A percentile compares a stretch with the other conserved stretches of the same genome.
Conservation (phyloP, 176 grass and related monocot genomes). For the Triticum monococcum region DNA sequence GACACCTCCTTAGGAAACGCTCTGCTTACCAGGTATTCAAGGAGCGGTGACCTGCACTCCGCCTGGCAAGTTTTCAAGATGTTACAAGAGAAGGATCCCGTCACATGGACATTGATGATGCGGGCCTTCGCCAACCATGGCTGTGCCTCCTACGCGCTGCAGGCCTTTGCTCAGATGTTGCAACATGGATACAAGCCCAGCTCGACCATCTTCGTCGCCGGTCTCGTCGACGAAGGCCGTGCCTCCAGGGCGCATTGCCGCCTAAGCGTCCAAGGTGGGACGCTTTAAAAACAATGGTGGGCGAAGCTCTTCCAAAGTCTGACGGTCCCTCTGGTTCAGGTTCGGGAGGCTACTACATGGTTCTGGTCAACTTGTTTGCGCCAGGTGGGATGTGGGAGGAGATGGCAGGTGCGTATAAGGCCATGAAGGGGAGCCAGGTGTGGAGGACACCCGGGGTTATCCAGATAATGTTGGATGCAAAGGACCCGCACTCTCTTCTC, state of each 20-base stretch:
- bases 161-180: constrained; percentile 50
- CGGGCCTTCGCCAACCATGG: constrained; percentile 74
- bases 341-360: constrained; percentile 34
- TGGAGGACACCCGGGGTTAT: constrained; percentile 45
- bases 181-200: constrained; percentile 46
- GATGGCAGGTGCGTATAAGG: constrained; percentile 40
- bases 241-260: too few species aligned
- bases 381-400: constrained; percentile 34
- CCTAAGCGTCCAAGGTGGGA: too few species aligned
- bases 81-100: constrained; percentile 45
- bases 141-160: constrained; percentile 28
- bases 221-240: constrained; percentile 46
- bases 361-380: constrained; percentile 51
- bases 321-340: constrained; percentile 6
- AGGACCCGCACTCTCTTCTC: constrained; percentile 51
- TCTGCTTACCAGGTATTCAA: constrained; percentile 74
- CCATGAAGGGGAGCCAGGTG: constrained; percentile 42
- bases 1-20: constrained; percentile 63
- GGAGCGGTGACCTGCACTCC: constrained; percentile 56
- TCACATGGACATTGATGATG: constrained; percentile 76
- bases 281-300: background rate
- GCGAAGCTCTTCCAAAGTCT: constrained; percentile 19
- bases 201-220: constrained; percentile 54
- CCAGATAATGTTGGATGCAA: constrained; percentile 30
- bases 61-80: constrained; percentile 47